phyloP scores from a whole-genome alignment of 2,329 filamentous ascomycete genomes.

The Dactylonectria estremocensis region DNA sequence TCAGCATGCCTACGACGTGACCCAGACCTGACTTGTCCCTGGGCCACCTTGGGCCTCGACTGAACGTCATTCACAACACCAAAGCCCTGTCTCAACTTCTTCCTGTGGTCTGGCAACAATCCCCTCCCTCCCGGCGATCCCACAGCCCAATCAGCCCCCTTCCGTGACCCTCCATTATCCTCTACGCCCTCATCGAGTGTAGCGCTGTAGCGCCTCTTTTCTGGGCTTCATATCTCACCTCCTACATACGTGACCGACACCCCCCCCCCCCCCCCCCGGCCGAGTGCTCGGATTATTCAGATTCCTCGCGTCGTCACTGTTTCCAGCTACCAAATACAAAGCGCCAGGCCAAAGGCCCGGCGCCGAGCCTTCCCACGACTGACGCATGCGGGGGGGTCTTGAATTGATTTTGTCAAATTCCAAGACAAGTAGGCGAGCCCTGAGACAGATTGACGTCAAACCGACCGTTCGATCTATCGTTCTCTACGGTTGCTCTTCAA shows the following conservation, averaged over 20 bases:
- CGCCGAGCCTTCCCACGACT: conserved; percentile 30
- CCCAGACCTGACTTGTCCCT: conserved; percentile 41
- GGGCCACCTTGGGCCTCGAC: conserved; percentile 35
- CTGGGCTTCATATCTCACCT: conserved; percentile 9
- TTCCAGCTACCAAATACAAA: conserved; percentile 35
- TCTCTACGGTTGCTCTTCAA: conserved; percentile 31
- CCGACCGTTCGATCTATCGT: conserved; percentile 24
- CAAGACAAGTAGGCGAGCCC: conserved; percentile 42
- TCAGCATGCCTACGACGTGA: conserved; percentile 45
- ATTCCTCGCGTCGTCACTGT: conserved; percentile 22
- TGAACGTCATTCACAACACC: conserved; percentile 23
- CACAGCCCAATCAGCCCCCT: conserved; percentile 6
- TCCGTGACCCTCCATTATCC: conserved; percentile 15
- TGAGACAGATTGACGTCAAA: conserved; percentile 47
- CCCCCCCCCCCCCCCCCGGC: conserved; percentile 4
- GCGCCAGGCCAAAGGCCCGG: conserved; percentile 23
- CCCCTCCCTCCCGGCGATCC: conserved; percentile 3
- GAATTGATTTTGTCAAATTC: conserved; percentile 36
- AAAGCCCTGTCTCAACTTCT: conserved; percentile 29
- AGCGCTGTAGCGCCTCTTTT: conserved; percentile 26
- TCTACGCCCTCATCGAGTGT: conserved; percentile 12
- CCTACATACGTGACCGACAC: conserved; percentile 15
- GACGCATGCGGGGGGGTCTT: conserved; percentile 42
- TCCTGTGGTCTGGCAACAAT: conserved; percentile 8
- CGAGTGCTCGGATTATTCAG: conserved; percentile 19